Base-by-base conservation (phyloP, 1,139 yeast genomes). In the Blastobotrys elegans region DNA sequence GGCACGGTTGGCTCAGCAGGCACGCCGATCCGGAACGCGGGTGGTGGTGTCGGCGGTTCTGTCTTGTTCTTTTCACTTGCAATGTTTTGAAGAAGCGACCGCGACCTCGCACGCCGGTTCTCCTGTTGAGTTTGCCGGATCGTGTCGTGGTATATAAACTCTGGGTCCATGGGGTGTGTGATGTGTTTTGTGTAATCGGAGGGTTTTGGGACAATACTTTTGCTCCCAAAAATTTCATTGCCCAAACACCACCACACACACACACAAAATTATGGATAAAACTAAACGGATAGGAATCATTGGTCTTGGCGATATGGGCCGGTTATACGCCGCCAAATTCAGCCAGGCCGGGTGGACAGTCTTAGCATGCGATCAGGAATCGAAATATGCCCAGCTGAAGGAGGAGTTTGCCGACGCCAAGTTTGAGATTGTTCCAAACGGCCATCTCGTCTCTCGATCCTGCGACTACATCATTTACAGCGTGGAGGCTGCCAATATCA, bases 271-370 rank as follows among this genome's bases (percentile, higher is more conserved):
- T 24, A 24, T 24, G 27, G 10, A 10, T 10, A 24, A 5, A 10
- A 24, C 27, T 10, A 46, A 50, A 14, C 72, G 71, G 35, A 77
- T 92, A 43, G 98, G 98, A 2, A 85, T 92, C 54, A 90, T 92
- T 49, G 98, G 98, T 1, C 76, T 92, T 38, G 98, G 98, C 24
- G 98, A 92, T 64, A 92, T 92, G 98, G 98, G 98, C 14, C 70
- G 79, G 39, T 69, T 92, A 55, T 92, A 92, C 60, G 97, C 97
- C 51, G 72, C 74, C 16, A 69, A 84, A 49, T 83, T 94, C 60
- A 73, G 86, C 21, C 74, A 75, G 43, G 94, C 90, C 1, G 97
- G 97, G 1, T 88, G 96, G 96, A 76, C 65, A 56, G 97, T 92
- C 1, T 80, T 87, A 44, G 97, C 96, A 2, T 88, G 97, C 65